Percentiles rank a stretch among this genome's conserved stretches.
phyloP scores from a whole-genome alignment of 371 early-diverging fungal species.

The Mucor saturninus region DNA sequence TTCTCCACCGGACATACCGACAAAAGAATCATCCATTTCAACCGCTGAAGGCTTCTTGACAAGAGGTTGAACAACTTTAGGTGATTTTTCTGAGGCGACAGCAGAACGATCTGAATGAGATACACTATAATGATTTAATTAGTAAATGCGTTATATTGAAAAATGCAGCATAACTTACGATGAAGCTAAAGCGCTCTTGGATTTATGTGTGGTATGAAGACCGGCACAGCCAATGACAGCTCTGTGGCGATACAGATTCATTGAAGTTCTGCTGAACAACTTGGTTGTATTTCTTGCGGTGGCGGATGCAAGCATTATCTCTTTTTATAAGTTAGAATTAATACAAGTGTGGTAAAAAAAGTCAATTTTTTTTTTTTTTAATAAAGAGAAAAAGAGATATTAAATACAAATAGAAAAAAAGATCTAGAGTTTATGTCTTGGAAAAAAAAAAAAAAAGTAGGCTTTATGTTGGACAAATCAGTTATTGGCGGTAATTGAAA shows the following conservation, averaged over 20 bases:
- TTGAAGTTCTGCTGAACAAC: constrained; percentile 10
- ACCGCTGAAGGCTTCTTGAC: constrained; percentile 18
- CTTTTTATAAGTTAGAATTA: background rate
- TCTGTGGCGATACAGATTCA: constrained; percentile 17
- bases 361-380: background rate
- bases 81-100: constrained; percentile 22
- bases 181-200: constrained; percentile 23
- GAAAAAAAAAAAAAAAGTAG: constrained; percentile 9
- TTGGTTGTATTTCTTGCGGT: constrained; percentile 22
- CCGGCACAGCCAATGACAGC: constrained; percentile 22
- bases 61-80: constrained; percentile 35
- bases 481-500: constrained; percentile 20
- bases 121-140: background rate
- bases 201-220: constrained; percentile 30
- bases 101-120: constrained; percentile 27
- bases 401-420: constrained; percentile 14
- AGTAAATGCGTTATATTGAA: too few species aligned
- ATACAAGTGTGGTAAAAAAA: constrained; percentile 10
- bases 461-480: constrained; percentile 19
- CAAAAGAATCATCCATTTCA: constrained; percentile 74
- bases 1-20: constrained; percentile 97
- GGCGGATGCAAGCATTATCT: constrained; percentile 23
- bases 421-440: constrained; percentile 5
- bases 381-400: constrained; percentile 1
- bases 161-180: constrained; percentile 20